These are phyloP conservation scores for Kingdonia uniflora DNA, from an alignment of 164 flowering plant genomes.

Conservation along the genomic window DNA sequence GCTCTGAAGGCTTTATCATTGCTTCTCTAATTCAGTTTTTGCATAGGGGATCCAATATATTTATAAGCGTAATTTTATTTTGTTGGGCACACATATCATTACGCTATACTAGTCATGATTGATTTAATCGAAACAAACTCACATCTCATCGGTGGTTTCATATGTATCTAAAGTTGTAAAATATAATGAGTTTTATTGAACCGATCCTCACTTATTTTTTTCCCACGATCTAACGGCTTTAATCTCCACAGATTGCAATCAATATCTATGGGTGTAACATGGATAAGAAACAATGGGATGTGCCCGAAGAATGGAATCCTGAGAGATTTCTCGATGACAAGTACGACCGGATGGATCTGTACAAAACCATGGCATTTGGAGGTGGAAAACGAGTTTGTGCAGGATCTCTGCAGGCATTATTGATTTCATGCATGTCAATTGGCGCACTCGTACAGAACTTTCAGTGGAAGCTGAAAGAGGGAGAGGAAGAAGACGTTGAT, in stretches of 20 bases:
- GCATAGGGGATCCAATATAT: too few relatives aligned
- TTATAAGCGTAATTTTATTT: too few relatives aligned
- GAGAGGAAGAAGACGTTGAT: slow-evolving; percentile 62
- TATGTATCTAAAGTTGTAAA: too few relatives aligned
- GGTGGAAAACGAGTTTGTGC: slow-evolving; percentile 90
- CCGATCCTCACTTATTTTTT: neutral
- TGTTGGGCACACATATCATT: too few relatives aligned
- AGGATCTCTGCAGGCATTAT: slow-evolving; percentile 74
- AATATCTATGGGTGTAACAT: slow-evolving; percentile 87
- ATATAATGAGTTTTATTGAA: neutral
- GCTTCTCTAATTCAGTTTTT: too few relatives aligned
- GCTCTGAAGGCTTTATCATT: too few relatives aligned
- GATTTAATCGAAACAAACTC: too few relatives aligned
- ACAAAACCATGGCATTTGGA: slow-evolving; percentile 97
- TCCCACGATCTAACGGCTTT: neutral
- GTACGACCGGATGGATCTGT: slow-evolving; percentile 49
- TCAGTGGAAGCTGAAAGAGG: slow-evolving; percentile 57
- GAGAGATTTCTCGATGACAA: slow-evolving; percentile 61
- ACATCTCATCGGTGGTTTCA: too few relatives aligned
- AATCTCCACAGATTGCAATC: slow-evolving; percentile 51
- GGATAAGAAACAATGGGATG: slow-evolving; percentile 73
- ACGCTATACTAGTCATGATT: too few relatives aligned
- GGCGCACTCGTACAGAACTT: slow-evolving; percentile 81
- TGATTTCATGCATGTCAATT: slow-evolving; percentile 51
- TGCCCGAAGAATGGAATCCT: slow-evolving; percentile 72